Evolutionary conservation across 169 alveolate species (phyloP), one percentile per base, ranked within the genome.

Genomic region (Cryptosporidium canis): DNA sequence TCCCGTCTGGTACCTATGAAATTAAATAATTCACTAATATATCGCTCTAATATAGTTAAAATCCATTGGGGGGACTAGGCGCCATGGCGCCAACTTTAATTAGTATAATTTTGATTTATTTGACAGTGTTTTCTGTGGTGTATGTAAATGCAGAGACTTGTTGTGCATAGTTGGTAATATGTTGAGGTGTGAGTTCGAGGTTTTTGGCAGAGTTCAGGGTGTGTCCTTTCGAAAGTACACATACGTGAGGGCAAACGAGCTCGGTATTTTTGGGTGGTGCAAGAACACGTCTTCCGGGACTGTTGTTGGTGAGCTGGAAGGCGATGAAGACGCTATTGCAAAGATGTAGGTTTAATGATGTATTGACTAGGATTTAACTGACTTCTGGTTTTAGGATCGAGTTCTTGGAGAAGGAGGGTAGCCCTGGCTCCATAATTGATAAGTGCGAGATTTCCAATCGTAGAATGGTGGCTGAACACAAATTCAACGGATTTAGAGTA

Each of bases 161-260:
- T n/a, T n/a, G n/a, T n/a, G n/a, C n/a, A n/a, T n/a, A n/a, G n/a
- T n/a, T n/a, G 31, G 6, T 83, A 65, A 41, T 56, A 77, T 65
- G 83, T 29, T 67, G 12, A 65, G 48, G 58, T 68, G 90, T 37
- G 63, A 66, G 16, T 91, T 92, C 24, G 94, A 92, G 66, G 94
- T 92, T 9, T 83, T 91, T 41, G 94, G 94, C 0, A 92, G 29
- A 21, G 94, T 92, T 65, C 94, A 92, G 67, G 95, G 94, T n/a
- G 94, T 92, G 9, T 90, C 27, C 56, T 92, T 92, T 68, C 47
- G 94, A 41, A 91, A 48, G 83, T 51, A 92, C 72, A 92, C 94
- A 16, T 45, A 18, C 8, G 21, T 18, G 11, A 55, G 67, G 35
- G 94, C 94, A 0, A 37, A 64, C 33, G 66, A 83, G 39, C 85